Conservation (phyloP, 805 yeast species). For the Cyberlindnera xylosilytica region DNA sequence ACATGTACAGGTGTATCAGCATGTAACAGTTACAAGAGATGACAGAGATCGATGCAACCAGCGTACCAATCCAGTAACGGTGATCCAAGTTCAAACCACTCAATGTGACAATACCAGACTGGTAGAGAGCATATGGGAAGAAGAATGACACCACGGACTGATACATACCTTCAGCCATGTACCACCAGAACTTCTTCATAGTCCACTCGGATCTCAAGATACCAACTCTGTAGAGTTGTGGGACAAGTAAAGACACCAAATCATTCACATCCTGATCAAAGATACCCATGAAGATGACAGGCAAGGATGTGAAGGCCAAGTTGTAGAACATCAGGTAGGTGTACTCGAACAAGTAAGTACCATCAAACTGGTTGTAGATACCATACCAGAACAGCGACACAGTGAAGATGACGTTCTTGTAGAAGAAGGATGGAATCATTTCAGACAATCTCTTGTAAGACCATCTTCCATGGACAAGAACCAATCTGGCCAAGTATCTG, state of each 20-base stretch:
- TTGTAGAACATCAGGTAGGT: constrained; percentile 79
- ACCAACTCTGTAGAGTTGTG: constrained; percentile 72
- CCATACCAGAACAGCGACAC: constrained; percentile 80
- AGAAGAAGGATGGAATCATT: constrained; percentile 81
- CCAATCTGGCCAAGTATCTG: constrained; percentile 61
- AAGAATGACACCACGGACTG: constrained; percentile 71
- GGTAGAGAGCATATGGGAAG: constrained; percentile 62
- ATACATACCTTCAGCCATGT: constrained; percentile 74
- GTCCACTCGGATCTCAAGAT: constrained; percentile 71
- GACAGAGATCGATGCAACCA: constrained; percentile 64
- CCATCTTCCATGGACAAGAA: constrained; percentile 83
- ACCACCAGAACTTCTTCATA: constrained; percentile 62
- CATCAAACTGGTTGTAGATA: constrained; percentile 70
- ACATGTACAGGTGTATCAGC: constrained; percentile 64
- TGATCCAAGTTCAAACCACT: constrained; percentile 65
- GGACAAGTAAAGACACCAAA: constrained; percentile 64
- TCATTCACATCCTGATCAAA: constrained; percentile 80
- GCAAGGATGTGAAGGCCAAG: constrained; percentile 78
- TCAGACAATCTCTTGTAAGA: constrained; percentile 76
- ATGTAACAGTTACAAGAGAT: constrained; percentile 66
- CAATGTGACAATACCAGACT: constrained; percentile 40
- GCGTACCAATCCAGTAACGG: constrained; percentile 67
- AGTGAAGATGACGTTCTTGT: constrained; percentile 73
- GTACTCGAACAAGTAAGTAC: constrained; percentile 74
- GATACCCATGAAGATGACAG: constrained; percentile 72